These are phyloP conservation scores for Tolypocladium nubicola DNA, from an alignment of 2,329 filamentous ascomycete species.

Conservation along the genomic window DNA sequence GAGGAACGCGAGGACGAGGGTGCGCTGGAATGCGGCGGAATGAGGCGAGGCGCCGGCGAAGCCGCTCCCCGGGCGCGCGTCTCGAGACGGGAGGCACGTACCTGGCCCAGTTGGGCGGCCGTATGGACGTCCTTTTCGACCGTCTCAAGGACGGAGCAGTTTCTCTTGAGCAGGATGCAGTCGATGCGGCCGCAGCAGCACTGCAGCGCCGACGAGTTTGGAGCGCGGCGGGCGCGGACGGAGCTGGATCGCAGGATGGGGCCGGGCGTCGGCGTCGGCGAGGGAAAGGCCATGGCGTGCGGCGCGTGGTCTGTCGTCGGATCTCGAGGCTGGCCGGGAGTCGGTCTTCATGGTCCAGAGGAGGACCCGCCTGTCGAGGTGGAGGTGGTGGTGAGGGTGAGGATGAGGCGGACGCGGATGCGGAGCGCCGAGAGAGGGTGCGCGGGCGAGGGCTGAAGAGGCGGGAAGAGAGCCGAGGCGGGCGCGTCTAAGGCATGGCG, in stretches of 20 bases:
- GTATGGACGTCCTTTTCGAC: conserved; percentile 82
- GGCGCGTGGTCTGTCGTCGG: not conserved
- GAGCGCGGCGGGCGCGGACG: conserved; percentile 10
- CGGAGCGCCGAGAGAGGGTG: not conserved
- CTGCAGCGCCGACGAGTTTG: conserved; percentile 27
- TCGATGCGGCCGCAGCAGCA: conserved; percentile 83
- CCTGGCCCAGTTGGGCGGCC: conserved; percentile 84
- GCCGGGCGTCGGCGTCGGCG: conserved; percentile 7
- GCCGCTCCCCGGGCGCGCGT: not conserved
- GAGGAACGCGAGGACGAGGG: not conserved
- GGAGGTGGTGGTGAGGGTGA: not conserved
- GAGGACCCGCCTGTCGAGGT: not conserved
- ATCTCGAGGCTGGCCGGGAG: not conserved
- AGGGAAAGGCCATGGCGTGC: not conserved
- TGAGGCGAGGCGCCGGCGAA: not conserved
- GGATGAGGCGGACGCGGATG: no score
- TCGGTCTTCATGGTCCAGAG: conserved; percentile 5
- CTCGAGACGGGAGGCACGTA: conserved; percentile 34
- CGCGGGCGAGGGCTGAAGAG: not conserved
- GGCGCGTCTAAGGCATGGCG: not conserved
- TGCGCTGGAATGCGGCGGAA: not conserved
- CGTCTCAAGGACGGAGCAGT: conserved; percentile 63
- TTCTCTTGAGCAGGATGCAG: conserved; percentile 74
- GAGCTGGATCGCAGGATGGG: conserved; percentile 13
- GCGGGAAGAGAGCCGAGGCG: not conserved